Conservation (phyloP, 192 early-diverging fungal genomes). For the Coemansia interrupta region DNA sequence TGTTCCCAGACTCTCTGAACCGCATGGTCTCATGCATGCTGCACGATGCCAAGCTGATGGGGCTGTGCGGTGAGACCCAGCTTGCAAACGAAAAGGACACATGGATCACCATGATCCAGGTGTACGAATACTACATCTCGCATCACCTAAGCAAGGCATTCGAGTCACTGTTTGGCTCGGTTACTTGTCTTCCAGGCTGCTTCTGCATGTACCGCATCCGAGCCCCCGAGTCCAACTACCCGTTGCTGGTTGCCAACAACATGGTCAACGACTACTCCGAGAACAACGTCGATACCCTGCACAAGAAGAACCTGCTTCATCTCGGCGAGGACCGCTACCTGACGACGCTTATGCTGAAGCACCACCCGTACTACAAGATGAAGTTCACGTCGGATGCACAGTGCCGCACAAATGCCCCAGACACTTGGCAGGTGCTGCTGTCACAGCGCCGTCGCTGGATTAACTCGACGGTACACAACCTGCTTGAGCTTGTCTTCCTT, state of each 20-base stretch:
- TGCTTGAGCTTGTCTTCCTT: constrained; percentile 89
- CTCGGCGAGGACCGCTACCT: constrained; percentile 99
- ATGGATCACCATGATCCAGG: constrained; percentile 99
- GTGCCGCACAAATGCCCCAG: constrained; percentile 94
- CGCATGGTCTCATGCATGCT: constrained; percentile 92
- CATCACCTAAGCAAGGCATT: constrained; percentile 98
- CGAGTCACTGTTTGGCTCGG: constrained; percentile 95
- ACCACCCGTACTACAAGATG: constrained; percentile 96
- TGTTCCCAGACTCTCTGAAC: constrained; percentile 90
- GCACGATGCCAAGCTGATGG: constrained; percentile 91
- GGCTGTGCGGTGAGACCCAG: constrained; percentile 94
- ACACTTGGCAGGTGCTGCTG: constrained; percentile 90
- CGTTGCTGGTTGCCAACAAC: constrained; percentile 81
- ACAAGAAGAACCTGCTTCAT: constrained; percentile 98
- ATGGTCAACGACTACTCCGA: constrained; percentile 92
- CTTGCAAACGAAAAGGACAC: constrained; percentile 91
- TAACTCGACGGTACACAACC: constrained; percentile 99
- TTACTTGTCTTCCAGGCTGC: constrained; percentile 98
- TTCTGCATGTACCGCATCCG: constrained; percentile 99
- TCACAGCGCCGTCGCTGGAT: constrained; percentile 99
- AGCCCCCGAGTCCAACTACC: constrained; percentile 85
- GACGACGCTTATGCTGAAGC: constrained; percentile 92
- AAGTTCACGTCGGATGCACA: constrained; percentile 94
- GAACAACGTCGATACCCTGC: constrained; percentile 94
- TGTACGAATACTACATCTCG: constrained; percentile 98